These are phyloP conservation scores for Jacaranda copaia DNA, from an alignment of 257 asterid genomes.

Conservation along the genomic window DNA sequence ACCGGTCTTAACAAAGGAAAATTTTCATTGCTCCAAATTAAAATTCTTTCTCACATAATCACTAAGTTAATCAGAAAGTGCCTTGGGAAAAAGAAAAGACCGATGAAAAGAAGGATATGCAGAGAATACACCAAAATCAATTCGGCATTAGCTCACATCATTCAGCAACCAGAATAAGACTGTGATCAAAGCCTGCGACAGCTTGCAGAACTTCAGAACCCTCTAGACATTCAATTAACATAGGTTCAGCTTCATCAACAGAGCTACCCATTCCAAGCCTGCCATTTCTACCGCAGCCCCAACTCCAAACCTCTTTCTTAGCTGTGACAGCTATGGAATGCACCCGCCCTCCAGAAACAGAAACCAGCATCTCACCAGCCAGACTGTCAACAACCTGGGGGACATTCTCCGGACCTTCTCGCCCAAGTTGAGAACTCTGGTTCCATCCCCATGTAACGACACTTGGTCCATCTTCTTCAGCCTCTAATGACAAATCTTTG, in stretches of 20 bases:
- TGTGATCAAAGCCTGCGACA: slow-evolving; percentile 90
- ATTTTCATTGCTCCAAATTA: too few species aligned
- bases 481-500: slow-evolving; percentile 38
- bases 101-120: background rate
- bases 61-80: background rate
- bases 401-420: slow-evolving; percentile 60
- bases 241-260: slow-evolving; percentile 73
- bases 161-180: slow-evolving; percentile 64
- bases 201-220: slow-evolving; percentile 73
- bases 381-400: slow-evolving; percentile 64
- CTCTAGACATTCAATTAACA: slow-evolving; percentile 67
- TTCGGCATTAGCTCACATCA: slow-evolving; percentile 35
- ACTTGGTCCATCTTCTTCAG: slow-evolving; percentile 35
- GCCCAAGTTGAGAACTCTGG: slow-evolving; percentile 77
- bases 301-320: slow-evolving; percentile 70
- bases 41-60: background rate
- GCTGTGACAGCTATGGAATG: slow-evolving; percentile 75
- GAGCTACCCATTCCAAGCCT: slow-evolving; percentile 91
- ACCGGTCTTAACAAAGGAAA: too few species aligned
- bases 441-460: slow-evolving; percentile 97
- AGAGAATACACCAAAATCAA: background rate
- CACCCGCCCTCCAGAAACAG: slow-evolving; percentile 79
- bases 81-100: background rate
- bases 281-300: slow-evolving; percentile 98
- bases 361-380: slow-evolving; percentile 53